These are phyloP conservation scores for Tylopilus sp. DNA, from an alignment of 1,284 basidiomycete species.

Conservation along the genomic window DNA sequence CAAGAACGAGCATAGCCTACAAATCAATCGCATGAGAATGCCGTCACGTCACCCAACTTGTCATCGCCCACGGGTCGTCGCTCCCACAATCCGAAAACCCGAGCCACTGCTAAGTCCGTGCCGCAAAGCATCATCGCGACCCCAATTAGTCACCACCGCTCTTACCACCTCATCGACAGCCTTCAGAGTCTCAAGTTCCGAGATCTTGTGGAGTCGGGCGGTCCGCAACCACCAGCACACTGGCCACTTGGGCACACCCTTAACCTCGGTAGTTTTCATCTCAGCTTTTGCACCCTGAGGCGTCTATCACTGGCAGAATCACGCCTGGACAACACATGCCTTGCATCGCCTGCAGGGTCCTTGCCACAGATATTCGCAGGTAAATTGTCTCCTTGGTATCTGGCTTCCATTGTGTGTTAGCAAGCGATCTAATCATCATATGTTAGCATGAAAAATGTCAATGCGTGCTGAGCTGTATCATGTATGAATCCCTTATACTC, in stretches of 20 bases:
- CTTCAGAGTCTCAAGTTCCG: neutral
- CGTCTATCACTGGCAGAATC: slow-evolving; percentile 2
- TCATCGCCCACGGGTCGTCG: neutral
- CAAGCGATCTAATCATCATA: slow-evolving; percentile 12
- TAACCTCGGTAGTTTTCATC: neutral
- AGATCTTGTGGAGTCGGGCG: neutral
- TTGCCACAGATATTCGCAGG: neutral
- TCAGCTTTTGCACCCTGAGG: neutral
- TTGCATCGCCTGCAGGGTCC: slow-evolving; percentile 12
- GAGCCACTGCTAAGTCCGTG: neutral
- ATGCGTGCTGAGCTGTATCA: neutral
- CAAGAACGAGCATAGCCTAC: neutral
- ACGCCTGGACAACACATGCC: slow-evolving; percentile 10
- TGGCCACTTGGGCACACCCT: neutral
- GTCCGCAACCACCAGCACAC: neutral
- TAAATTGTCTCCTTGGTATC: neutral
- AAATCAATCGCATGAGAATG: neutral
- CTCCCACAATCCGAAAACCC: neutral
- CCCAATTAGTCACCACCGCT: neutral
- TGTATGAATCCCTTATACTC: neutral
- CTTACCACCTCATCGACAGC: too few species aligned
- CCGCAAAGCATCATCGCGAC: too few species aligned
- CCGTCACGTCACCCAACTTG: neutral
- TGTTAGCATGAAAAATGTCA: neutral
- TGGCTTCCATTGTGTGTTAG: neutral